A percentile compares a stretch with the other conserved stretches of the same genome.
phyloP scores from a whole-genome alignment of 805 yeast species.

The Saturnispora besseyi region DNA sequence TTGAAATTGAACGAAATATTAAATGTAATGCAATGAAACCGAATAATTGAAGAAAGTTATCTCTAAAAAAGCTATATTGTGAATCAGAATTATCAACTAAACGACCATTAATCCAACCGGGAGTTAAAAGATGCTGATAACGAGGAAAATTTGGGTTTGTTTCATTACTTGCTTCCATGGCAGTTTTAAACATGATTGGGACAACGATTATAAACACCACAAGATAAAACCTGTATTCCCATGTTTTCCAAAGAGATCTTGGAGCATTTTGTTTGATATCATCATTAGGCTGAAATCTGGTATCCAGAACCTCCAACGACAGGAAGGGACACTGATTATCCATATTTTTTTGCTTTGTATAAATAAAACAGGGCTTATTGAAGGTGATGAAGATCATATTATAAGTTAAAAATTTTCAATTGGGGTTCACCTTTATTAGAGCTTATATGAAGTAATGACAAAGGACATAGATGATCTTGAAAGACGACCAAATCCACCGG shows the following conservation, averaged over 20 bases:
- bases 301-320: conserved; percentile 43
- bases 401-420: not conserved
- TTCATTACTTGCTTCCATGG: conserved; percentile 70
- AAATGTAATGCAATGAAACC: conserved; percentile 49
- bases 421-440: not conserved
- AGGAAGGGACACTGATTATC: conserved; percentile 10
- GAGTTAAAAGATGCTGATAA: conserved; percentile 50
- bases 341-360: not conserved
- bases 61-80: conserved; percentile 83
- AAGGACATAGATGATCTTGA: conserved; percentile 28
- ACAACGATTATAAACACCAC: conserved; percentile 57
- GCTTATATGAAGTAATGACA: not conserved
- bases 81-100: conserved; percentile 88
- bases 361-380: not conserved
- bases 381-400: not conserved
- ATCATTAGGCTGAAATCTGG: conserved; percentile 35
- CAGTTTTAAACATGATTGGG: conserved; percentile 76
- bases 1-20: conserved; percentile 35
- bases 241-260: conserved; percentile 61
- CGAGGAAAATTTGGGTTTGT: conserved; percentile 63
- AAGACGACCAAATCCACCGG: conserved; percentile 66
- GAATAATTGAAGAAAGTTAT: conserved; percentile 59
- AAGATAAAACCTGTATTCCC: conserved; percentile 65
- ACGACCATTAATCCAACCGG: conserved; percentile 88
- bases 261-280: conserved; percentile 24